phyloP scores from a whole-genome alignment of 1,284 basidiomycete genomes.

The Waitea zeae region DNA sequence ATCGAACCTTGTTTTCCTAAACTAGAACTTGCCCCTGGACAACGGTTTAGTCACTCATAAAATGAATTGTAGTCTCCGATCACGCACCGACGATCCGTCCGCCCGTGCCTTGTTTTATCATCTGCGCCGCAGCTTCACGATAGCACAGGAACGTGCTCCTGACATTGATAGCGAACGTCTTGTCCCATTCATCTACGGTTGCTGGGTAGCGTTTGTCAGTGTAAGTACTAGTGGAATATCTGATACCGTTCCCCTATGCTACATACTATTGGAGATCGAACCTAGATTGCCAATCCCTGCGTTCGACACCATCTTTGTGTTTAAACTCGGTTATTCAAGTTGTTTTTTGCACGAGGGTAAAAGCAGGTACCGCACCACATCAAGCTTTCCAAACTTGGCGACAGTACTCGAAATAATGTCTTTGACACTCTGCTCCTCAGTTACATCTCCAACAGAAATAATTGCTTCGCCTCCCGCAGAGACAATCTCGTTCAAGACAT shows the following conservation, averaged over 20 bases:
- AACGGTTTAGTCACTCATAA: background rate
- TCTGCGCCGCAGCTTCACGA: conserved; percentile 14
- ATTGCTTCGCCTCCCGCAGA: conserved; percentile 6
- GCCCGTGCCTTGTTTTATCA: conserved; percentile 15
- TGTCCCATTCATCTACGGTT: conserved; percentile 7
- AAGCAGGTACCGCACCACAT: conserved; percentile 10
- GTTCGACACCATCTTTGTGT: conserved; percentile 11
- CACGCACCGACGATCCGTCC: conserved; percentile 14
- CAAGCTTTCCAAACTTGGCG: conserved; percentile 12
- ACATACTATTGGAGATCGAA: background rate
- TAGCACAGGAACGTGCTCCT: conserved; percentile 12
- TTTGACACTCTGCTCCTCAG: conserved; percentile 12
- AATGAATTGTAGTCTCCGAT: background rate
- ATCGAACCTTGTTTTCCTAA: conserved; percentile 8
- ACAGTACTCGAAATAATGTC: conserved; percentile 10
- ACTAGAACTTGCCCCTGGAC: conserved; percentile 8
- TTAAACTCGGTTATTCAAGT: background rate
- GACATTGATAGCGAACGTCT: conserved; percentile 6
- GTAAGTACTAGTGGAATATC: too few species aligned
- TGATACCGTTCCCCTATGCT: background rate
- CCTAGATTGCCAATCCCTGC: conserved; percentile 10
- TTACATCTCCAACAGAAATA: conserved; percentile 11
- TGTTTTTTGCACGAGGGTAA: background rate
- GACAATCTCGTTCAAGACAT: background rate
- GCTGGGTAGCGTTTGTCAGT: conserved; percentile 5